Evolutionary conservation across 176 grass and related monocot species (phyloP), one percentile per base, ranked within the genome.

Genomic region (Aechmea fasciata): DNA sequence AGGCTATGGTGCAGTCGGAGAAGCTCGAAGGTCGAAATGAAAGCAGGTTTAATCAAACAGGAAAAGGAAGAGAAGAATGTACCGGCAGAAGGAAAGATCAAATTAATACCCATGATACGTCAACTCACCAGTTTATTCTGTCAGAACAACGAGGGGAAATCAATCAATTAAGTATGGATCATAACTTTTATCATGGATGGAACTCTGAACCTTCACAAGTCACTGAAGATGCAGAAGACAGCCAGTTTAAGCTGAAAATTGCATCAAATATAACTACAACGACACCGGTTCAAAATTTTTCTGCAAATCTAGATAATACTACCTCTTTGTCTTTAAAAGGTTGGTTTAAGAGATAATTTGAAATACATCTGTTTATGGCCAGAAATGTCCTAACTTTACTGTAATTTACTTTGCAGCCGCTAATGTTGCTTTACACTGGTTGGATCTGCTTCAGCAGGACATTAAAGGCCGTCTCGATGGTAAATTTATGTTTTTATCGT

Each of bases 381-480:
- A 62, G 24, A 53, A 9, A 55, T 66, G 10, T 49, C 7, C 33
- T 77, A 77, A 77, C 41, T 24, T 61, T 17, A 59, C 52, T 26
- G 33, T 47, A 47, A 9, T 50, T 74, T 61, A 61, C 63, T 41
- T 62, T 61, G 17, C 88, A 99, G 94, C 94, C 68, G 89, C 94
- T 26, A 83, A 77, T 67, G 82, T 89, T 75, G 89, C 89, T 57
- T 93, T 86, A 69, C 89, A 93, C 50, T 99, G 94, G 94, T 74
- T 99, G 82, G 94, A 90, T 47, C 82, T 99, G 47, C 78, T 99
- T 66, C 94, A 88, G 26, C 89, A 93, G 51, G 94, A 99, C 62
- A 90, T 99, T 68, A 82, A 91, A 84, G 94, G 94, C 24, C 86
- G 94, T 57, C 89, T 93, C 75, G 83, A 89, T 83, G 94, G 94